Conservation (phyloP, 805 yeast genomes). For the Yamadazyma akitaensis region DNA sequence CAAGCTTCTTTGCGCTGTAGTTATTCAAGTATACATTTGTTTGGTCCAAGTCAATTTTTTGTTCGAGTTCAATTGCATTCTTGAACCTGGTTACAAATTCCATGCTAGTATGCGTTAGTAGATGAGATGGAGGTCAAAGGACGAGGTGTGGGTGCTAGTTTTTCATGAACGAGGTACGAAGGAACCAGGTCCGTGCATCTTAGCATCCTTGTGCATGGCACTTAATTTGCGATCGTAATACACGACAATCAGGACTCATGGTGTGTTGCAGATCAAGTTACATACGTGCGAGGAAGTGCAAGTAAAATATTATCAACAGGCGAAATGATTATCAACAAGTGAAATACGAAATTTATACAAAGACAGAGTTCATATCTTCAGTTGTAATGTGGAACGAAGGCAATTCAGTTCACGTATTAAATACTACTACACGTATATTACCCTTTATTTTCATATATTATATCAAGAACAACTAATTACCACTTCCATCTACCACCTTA, state of each 20-base stretch:
- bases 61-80: conserved; percentile 37
- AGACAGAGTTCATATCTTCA: no score
- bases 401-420: no score
- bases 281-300: neutral
- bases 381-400: no score
- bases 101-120: conserved; percentile 10
- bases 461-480: neutral
- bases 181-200: conserved; percentile 25
- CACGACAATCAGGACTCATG: conserved; percentile 6
- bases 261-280: neutral
- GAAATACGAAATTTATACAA: neutral
- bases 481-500: conserved; percentile 17
- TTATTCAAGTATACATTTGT: conserved; percentile 31
- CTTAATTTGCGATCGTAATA: conserved; percentile 1
- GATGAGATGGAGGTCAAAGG: neutral
- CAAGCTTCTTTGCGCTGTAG: conserved; percentile 61
- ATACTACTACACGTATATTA: neutral
- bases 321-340: neutral
- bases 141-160: conserved; percentile 20
- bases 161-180: conserved; percentile 23
- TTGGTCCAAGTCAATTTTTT: conserved; percentile 30
- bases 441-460: no score
- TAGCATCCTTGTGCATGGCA: conserved; percentile 5
- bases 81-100: conserved; percentile 17
- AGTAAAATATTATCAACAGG: neutral